Evolutionary conservation across 768 basidiomycete genomes (phyloP).

Genomic region (Suillus subaureus): DNA sequence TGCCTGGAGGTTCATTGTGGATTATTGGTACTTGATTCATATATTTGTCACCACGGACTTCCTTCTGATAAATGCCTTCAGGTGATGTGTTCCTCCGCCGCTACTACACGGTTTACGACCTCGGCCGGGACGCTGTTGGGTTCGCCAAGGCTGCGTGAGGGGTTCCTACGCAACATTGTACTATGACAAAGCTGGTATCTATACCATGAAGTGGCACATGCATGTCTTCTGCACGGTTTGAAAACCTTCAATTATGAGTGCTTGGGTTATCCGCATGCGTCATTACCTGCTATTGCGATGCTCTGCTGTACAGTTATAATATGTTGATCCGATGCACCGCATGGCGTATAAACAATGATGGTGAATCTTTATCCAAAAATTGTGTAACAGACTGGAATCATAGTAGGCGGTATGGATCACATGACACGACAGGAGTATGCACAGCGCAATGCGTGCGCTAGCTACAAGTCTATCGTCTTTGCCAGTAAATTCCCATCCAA

Average conservation of each 20-base stretch:
- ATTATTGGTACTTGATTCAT: constrained; percentile 67
- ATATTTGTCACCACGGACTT: constrained; percentile 5
- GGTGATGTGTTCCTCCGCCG: constrained; percentile 92
- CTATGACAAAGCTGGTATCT: neutral
- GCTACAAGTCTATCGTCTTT: neutral
- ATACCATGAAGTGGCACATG: neutral
- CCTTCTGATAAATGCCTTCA: constrained; percentile 25
- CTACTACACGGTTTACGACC: constrained; percentile 90
- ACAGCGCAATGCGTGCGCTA: neutral
- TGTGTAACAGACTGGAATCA: no score
- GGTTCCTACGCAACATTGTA: neutral
- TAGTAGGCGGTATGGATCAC: no score
- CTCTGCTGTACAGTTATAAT: neutral
- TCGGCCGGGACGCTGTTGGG: constrained; percentile 77
- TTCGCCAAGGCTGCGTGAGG: constrained; percentile 59
- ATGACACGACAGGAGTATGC: constrained; percentile 1
- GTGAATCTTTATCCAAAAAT: neutral
- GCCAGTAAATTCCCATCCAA: neutral
- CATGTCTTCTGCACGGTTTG: neutral
- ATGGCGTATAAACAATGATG: neutral
- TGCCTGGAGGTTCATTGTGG: constrained; percentile 82
- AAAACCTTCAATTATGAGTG: neutral
- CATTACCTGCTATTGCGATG: neutral
- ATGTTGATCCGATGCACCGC: neutral
- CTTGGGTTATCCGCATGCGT: constrained; percentile 1